These are phyloP conservation scores for Debaryomyces psychrophilus DNA, from an alignment of 1,139 yeast species.

Conservation along the genomic window DNA sequence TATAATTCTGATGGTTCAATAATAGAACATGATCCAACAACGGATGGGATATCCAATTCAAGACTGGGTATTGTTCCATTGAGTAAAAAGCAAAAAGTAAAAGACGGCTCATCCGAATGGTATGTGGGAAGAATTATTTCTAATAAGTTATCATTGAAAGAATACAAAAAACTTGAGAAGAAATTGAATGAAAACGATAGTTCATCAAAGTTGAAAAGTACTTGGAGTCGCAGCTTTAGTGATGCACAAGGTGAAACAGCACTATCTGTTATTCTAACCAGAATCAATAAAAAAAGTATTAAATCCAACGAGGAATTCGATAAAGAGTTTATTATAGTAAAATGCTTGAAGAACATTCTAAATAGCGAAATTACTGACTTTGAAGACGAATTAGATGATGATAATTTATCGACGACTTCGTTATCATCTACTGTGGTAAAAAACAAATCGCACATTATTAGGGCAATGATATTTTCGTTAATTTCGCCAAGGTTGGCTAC, in stretches of 20 bases:
- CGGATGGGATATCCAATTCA: slow-evolving; percentile 7
- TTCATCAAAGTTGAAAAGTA: slow-evolving; percentile 21
- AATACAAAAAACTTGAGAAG: slow-evolving; percentile 40
- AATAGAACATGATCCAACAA: slow-evolving; percentile 4
- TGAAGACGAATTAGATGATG: slow-evolving; percentile 12
- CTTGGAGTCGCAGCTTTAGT: slow-evolving; percentile 40
- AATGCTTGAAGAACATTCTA: slow-evolving; percentile 41
- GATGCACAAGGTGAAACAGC: slow-evolving; percentile 51
- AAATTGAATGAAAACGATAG: slow-evolving; percentile 25
- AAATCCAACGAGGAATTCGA: slow-evolving; percentile 51
- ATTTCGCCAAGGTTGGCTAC: slow-evolving; percentile 47
- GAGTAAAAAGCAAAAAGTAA: slow-evolving; percentile 25
- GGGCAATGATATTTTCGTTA: slow-evolving; percentile 41
- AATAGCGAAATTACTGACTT: slow-evolving; percentile 24
- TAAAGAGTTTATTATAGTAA: slow-evolving; percentile 41
- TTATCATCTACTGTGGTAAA: slow-evolving; percentile 13
- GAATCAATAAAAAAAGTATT: slow-evolving; percentile 47
- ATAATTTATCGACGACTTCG: background rate
- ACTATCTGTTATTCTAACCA: slow-evolving; percentile 40
- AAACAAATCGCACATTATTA: slow-evolving; percentile 37
- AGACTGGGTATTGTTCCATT: slow-evolving; percentile 4
- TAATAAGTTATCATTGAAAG: slow-evolving; percentile 36
- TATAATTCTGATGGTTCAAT: background rate
- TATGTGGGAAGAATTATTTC: slow-evolving; percentile 42
- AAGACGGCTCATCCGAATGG: slow-evolving; percentile 51